These are phyloP conservation scores for Trifolium repens DNA, from an alignment of 306 rosid species.

Conservation along the genomic window DNA sequence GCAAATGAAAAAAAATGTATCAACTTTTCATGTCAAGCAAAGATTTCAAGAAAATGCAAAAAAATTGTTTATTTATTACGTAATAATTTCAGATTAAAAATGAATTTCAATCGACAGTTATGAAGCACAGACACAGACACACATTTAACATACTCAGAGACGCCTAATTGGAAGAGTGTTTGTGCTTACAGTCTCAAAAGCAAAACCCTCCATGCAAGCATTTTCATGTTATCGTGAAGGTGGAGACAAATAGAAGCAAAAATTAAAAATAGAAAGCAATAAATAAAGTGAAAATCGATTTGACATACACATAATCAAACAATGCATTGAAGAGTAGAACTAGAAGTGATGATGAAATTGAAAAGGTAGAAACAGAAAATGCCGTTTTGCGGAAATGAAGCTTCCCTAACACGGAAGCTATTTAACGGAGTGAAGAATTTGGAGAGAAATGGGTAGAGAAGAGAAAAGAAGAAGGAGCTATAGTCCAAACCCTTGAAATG, in stretches of 20 bases:
- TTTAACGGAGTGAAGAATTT: too few species aligned
- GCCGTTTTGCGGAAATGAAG: too few species aligned
- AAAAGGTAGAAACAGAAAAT: too few species aligned
- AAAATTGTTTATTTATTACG: too few species aligned
- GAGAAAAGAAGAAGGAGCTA: not conserved
- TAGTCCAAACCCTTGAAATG: not conserved
- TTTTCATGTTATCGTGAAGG: not conserved
- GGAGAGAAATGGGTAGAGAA: not conserved
- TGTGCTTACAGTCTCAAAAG: too few species aligned
- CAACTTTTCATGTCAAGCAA: not conserved
- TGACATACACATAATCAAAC: not conserved
- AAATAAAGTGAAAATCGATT: not conserved
- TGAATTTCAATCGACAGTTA: too few species aligned
- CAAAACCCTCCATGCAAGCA: conserved; percentile 15
- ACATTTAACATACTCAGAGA: too few species aligned
- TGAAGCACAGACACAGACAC: too few species aligned
- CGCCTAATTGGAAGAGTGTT: too few species aligned
- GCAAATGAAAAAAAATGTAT: not conserved
- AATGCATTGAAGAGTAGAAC: not conserved
- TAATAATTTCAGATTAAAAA: too few species aligned
- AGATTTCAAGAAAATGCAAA: too few species aligned
- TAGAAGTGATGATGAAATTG: not conserved
- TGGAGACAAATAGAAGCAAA: not conserved
- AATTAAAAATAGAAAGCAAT: not conserved
- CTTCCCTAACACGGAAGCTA: conserved; percentile 32